Conservation (phyloP, 345 rosid genomes). For the Syzygium oleosum region DNA sequence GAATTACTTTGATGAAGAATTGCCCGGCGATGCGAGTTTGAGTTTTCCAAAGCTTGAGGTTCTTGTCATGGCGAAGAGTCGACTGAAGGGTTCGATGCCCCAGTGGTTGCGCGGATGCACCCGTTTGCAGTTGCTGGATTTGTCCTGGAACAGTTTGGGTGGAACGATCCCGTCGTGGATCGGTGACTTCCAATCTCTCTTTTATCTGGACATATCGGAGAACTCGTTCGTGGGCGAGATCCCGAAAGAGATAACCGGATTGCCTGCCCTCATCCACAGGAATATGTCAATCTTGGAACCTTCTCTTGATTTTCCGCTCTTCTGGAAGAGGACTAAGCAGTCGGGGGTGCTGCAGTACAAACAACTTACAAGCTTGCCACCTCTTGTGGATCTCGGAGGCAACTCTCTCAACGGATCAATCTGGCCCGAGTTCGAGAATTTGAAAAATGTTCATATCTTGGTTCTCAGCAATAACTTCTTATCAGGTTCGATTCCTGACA, state of each 20-base stretch:
- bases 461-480: conserved; percentile 1
- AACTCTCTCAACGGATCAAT: conserved; percentile 7
- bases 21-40: neutral
- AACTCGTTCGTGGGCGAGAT: conserved; percentile 7
- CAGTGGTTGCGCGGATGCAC: conserved; percentile 5
- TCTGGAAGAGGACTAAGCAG: neutral
- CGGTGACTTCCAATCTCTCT: neutral
- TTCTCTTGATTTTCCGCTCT: neutral
- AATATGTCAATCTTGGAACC: neutral
- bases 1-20: conserved; percentile 4
- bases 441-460: neutral
- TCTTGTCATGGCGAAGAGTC: neutral
- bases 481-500: neutral
- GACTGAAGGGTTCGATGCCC: conserved; percentile 1
- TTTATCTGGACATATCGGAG: conserved; percentile 7
- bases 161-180: conserved; percentile 8
- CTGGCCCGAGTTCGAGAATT: neutral
- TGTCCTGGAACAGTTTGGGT: conserved; percentile 8
- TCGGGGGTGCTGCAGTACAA: neutral
- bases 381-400: neutral
- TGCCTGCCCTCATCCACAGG: neutral
- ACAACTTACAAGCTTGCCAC: neutral
- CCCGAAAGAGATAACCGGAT: neutral
- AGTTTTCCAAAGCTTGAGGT: neutral
- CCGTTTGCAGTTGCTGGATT: conserved; percentile 5